phyloP scores from a whole-genome alignment of 352 stramenopile species.

The Pythium pectinolyticum region DNA sequence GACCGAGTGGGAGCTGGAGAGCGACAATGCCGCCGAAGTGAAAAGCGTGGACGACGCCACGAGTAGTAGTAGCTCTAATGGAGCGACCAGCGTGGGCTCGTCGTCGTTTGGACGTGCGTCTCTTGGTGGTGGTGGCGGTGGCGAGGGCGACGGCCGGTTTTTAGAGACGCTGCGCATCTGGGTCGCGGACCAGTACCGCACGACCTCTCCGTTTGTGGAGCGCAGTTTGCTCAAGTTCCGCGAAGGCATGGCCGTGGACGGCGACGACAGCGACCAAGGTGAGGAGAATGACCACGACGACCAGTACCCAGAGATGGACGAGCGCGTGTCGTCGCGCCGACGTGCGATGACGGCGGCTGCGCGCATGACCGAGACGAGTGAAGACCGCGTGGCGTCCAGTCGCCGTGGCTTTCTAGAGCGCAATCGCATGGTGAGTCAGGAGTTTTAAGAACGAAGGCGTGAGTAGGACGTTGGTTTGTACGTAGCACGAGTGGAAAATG shows the following conservation, averaged over 20 bases:
- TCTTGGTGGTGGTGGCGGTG: constrained; percentile 29
- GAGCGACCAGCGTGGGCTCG: neutral
- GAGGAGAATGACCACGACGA: constrained; percentile 29
- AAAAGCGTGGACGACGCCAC: constrained; percentile 43
- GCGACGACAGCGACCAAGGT: constrained; percentile 31
- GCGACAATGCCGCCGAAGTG: constrained; percentile 66
- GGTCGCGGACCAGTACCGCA: constrained; percentile 84
- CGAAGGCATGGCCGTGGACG: constrained; percentile 56
- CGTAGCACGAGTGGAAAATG: too few species aligned
- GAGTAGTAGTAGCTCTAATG: too few species aligned
- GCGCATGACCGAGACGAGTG: constrained; percentile 21
- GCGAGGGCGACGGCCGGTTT: constrained; percentile 67
- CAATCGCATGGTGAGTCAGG: constrained; percentile 54
- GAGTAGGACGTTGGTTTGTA: neutral
- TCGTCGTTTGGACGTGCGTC: constrained; percentile 30
- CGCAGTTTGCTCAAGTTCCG: constrained; percentile 80
- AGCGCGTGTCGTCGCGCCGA: constrained; percentile 19
- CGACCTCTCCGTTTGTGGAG: constrained; percentile 84
- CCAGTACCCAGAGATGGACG: constrained; percentile 18
- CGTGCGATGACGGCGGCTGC: constrained; percentile 18
- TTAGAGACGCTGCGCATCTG: constrained; percentile 84
- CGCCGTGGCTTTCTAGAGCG: constrained; percentile 50
- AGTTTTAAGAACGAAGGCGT: constrained; percentile 38
- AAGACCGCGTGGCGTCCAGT: constrained; percentile 34
- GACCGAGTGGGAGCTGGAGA: constrained; percentile 84